These are phyloP conservation scores for Ceratocystis cubensis DNA, from an alignment of 2,329 filamentous ascomycete genomes.

Conservation along the genomic window DNA sequence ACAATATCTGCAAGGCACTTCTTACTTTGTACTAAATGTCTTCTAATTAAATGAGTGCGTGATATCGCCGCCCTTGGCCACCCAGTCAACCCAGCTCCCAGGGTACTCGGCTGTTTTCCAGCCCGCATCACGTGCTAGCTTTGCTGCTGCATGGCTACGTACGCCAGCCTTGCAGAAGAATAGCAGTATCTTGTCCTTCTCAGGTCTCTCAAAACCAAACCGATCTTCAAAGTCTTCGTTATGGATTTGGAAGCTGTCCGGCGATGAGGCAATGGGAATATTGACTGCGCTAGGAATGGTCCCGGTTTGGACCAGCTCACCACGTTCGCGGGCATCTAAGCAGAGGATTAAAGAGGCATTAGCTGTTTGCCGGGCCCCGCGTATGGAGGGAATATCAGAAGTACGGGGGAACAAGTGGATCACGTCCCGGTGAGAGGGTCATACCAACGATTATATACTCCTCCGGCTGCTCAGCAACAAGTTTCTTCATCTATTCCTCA, in stretches of 20 bases:
- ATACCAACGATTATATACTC: slow-evolving; percentile 20
- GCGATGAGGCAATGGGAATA: slow-evolving; percentile 63
- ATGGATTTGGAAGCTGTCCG: slow-evolving; percentile 66
- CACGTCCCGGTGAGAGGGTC: neutral
- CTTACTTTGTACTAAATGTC: neutral
- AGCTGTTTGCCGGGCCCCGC: neutral
- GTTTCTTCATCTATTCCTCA: slow-evolving; percentile 9
- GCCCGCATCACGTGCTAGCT: slow-evolving; percentile 62
- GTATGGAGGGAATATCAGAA: neutral
- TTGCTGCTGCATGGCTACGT: slow-evolving; percentile 62
- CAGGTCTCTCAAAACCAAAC: slow-evolving; percentile 63
- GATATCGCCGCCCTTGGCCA: slow-evolving; percentile 47
- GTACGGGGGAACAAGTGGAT: neutral
- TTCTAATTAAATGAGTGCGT: slow-evolving; percentile 23
- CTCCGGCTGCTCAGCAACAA: slow-evolving; percentile 15
- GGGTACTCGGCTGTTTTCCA: slow-evolving; percentile 64
- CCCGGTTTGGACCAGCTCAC: slow-evolving; percentile 51
- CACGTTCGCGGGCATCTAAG: slow-evolving; percentile 60
- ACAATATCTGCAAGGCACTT: neutral
- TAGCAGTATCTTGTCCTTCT: slow-evolving; percentile 48
- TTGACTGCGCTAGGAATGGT: slow-evolving; percentile 71
- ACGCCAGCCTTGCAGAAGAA: slow-evolving; percentile 95
- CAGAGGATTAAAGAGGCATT: neutral
- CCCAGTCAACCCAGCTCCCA: slow-evolving; percentile 77
- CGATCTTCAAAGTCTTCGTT: slow-evolving; percentile 70